These are phyloP conservation scores for Spongiforma sp. DNA, from an alignment of 1,284 basidiomycete genomes.

Conservation along the genomic window DNA sequence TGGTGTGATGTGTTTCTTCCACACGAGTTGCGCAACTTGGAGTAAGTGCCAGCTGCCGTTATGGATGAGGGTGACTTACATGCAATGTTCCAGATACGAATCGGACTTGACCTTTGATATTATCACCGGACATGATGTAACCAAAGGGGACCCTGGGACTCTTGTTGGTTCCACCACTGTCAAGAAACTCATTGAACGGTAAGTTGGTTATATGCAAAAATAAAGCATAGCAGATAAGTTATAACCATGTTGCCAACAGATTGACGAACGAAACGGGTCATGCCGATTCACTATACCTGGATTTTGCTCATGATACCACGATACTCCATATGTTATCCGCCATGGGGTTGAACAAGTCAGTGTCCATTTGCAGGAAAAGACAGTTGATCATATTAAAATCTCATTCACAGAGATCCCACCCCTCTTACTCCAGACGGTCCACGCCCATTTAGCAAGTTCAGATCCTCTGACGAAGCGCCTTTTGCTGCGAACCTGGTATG, in stretches of 20 bases:
- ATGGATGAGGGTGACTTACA: background rate
- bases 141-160: constrained; percentile 43
- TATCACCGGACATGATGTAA: constrained; percentile 46
- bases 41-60: constrained; percentile 33
- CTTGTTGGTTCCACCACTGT: constrained; percentile 48
- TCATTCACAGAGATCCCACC: constrained; percentile 34
- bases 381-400: background rate
- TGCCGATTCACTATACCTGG: constrained; percentile 45
- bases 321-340: constrained; percentile 51
- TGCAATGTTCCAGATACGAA: constrained; percentile 36
- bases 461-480: constrained; percentile 47
- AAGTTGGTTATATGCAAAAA: background rate
- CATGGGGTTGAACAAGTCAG: constrained; percentile 47
- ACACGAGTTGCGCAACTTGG: constrained; percentile 46
- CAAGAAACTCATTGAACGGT: constrained; percentile 37
- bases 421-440: constrained; percentile 39
- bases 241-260: constrained; percentile 22
- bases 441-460: constrained; percentile 41
- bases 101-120: constrained; percentile 49
- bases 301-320: constrained; percentile 52
- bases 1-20: no score
- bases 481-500: constrained; percentile 53
- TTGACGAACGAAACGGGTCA: constrained; percentile 41
- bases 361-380: background rate
- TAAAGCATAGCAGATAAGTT: background rate